Conservation (phyloP, 768 basidiomycete species). For the Chalciporus pseudorubinellus region DNA sequence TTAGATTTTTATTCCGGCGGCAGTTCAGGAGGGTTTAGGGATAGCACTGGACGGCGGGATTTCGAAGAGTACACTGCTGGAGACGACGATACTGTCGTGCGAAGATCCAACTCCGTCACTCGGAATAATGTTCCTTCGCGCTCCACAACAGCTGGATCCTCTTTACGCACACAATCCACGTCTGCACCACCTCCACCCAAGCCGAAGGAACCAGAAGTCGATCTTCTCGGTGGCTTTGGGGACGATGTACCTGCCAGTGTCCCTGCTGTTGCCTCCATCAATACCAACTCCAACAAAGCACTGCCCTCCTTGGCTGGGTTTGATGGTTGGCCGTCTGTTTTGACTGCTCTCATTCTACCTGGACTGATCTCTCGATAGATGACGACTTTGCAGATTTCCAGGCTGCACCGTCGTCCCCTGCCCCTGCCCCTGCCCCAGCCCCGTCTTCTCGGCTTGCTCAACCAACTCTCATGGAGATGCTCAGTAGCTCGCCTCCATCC, state of each 20-base stretch:
- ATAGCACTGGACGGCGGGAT: constrained; percentile 50
- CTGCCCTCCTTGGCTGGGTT: constrained; percentile 27
- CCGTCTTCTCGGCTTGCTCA: constrained; percentile 34
- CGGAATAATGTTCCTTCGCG: constrained; percentile 29
- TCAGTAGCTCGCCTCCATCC: constrained; percentile 34
- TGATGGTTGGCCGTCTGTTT: constrained; percentile 23
- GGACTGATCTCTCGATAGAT: constrained; percentile 39
- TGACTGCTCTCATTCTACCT: not conserved
- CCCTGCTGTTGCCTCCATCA: constrained; percentile 13
- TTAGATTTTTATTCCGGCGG: constrained; percentile 40
- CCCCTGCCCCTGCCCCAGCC: constrained; percentile 35
- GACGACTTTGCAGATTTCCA: constrained; percentile 90
- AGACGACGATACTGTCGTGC: constrained; percentile 67
- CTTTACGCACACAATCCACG: constrained; percentile 34
- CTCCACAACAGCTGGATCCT: constrained; percentile 37
- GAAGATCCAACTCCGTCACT: constrained; percentile 40
- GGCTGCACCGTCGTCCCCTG: constrained; percentile 53
- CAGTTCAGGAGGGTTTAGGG: constrained; percentile 58
- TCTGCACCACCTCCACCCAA: constrained; percentile 34
- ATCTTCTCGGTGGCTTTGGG: constrained; percentile 78
- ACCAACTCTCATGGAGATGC: constrained; percentile 48
- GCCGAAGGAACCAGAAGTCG: constrained; percentile 52
- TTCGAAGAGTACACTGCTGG: constrained; percentile 98
- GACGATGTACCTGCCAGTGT: constrained; percentile 50
- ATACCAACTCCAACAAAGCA: constrained; percentile 28